Evolutionary conservation across 176 grass and related monocot species (phyloP), one percentile per base, ranked within the genome.

Genomic region (Avena insularis): DNA sequence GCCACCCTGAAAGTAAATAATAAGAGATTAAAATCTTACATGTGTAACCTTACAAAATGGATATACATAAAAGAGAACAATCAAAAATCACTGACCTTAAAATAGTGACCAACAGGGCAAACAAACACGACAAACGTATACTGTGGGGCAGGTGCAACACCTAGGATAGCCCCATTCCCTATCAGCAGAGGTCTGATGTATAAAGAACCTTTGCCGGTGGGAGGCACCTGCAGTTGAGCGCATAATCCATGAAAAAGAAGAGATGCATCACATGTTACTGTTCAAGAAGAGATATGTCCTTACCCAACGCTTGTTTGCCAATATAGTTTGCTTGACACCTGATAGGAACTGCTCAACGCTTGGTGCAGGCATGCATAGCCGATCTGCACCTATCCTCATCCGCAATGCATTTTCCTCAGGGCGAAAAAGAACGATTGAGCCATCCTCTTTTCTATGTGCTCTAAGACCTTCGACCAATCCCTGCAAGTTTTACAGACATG

Each of bases 281-380:
- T 79, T 67, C 10, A 65, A 77, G 8, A 78, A 90, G 11, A 90
- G 9, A 64, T 51, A 36, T 53, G 12, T 6, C 48, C 85, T 35
- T 92, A 96, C 94, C 97, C 97, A 99, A 57, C 86, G 92, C 79
- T 87, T 96, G 73, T 99, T 99, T 83, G 90, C 94, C 65, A 96
- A 63, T 87, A 99, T 78, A 63, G 89, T 91, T 31, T 90, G 79
- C 72, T 96, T 99, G 73, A 96, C 76, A 13, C 88, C 94, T 88
- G 95, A 87, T 6, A 96, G 13, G 79, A 99, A 99, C 85, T 98
- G 92, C 21, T 98, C 92, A 47, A 94, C 62, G 16, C 79, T 83
- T 51, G 92, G 94, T 35, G 96, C 79, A 56, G 90, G 92, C 96
- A 98, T 96, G 78, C 96, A 96, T 90, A 98, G 86, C 71, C 90